These are phyloP conservation scores for Jacaranda copaia DNA, from an alignment of 257 asterid genomes.

Conservation along the genomic window DNA sequence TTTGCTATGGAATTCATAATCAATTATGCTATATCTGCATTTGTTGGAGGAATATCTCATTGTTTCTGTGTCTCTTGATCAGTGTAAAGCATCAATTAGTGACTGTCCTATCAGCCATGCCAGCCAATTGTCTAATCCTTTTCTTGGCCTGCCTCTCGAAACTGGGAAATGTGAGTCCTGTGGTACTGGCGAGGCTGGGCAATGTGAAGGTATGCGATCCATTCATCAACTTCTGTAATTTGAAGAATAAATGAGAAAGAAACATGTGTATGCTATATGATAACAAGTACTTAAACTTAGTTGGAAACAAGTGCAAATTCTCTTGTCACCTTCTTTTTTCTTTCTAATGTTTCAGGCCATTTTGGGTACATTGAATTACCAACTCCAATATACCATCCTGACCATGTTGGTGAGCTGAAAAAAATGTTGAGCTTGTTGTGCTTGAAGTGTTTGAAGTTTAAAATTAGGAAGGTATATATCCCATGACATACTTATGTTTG, in stretches of 20 bases:
- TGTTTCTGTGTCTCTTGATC: constrained; percentile 38
- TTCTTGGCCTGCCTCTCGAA: constrained; percentile 94
- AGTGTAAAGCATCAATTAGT: constrained; percentile 85
- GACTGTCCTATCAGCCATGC: constrained; percentile 90
- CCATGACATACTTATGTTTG: constrained; percentile 21
- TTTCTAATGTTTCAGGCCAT: constrained; percentile 72
- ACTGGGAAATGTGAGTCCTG: constrained; percentile 96
- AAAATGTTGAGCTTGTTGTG: constrained; percentile 77
- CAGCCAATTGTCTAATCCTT: constrained; percentile 90
- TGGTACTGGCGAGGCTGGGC: constrained; percentile 92
- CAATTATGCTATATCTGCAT: background rate
- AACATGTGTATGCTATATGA: background rate
- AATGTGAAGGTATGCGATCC: constrained; percentile 82
- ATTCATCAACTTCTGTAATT: constrained; percentile 24
- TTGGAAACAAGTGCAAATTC: constrained; percentile 20
- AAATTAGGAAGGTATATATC: constrained; percentile 72
- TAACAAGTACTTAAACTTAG: background rate
- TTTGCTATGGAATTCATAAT: background rate
- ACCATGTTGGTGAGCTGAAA: constrained; percentile 85
- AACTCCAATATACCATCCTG: constrained; percentile 89
- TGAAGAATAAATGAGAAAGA: constrained; percentile 14
- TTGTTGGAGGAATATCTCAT: constrained; percentile 26
- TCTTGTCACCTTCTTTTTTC: constrained; percentile 12
- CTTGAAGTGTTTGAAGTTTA: constrained; percentile 81
- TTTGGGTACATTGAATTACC: constrained; percentile 96